Base-by-base conservation (phyloP, 805 yeast genomes). In the Yamadazyma phyllophila region DNA sequence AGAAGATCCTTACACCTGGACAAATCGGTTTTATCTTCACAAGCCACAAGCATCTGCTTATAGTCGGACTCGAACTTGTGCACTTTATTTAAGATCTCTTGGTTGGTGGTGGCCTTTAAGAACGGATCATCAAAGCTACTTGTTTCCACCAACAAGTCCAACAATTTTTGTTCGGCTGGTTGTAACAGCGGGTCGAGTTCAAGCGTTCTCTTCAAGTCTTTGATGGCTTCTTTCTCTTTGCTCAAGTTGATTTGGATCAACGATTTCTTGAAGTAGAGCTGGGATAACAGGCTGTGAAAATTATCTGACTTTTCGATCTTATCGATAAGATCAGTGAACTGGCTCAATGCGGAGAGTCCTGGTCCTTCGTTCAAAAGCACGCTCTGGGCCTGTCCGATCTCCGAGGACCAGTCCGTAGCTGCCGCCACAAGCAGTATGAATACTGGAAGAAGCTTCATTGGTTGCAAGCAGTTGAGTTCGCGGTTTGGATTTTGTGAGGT, bases 201-300 rank as follows among this genome's bases (percentile, higher is more conserved):
- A 38, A 79, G 58, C 17, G 84, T 77, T 11, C 53, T 57, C 46
- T 74, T 69, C 46, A 85, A 78, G 51, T 80, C 82, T 2, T 60
- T 60, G 7, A 81, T 65, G 0, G 91, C 84, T 32, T 68, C 67
- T 27, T 60, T 51, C 26, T 80, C 85, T 47, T 77, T 78, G 29
- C 80, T 80, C 50, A 82, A 56, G 11, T 81, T 73, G 44, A 82
- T 61, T 44, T 83, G 83, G 2, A 84, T 76, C 36, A 83, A 58
- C 0, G 88, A 90, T 45, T 76, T 74, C 57, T 80, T 83, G 58
- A 77, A 82, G 49, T 75, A 72, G 1, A 82, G 61, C 50, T 75
- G 77, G 0, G 81, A 63, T 13, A 76, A 48, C 4, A 17, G 29
- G 80, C 47, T 73, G 75, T 0, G 78, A 62, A 8, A 72, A 43